Base-by-base conservation (phyloP, 2,329 filamentous ascomycete species). In the Venturia asperata region DNA sequence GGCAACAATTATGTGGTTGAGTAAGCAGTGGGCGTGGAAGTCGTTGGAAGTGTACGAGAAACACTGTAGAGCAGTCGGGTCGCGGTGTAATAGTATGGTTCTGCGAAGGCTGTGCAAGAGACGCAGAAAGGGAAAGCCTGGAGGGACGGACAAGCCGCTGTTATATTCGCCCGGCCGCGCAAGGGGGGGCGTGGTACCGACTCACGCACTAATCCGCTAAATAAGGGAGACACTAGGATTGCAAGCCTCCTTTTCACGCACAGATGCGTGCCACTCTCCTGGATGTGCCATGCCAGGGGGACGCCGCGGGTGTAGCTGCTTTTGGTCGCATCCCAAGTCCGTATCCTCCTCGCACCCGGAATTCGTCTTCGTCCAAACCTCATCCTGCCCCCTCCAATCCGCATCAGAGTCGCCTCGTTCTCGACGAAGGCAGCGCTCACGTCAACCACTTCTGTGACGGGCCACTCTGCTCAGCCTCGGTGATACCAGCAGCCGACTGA, bases 21-120 rank as follows among this genome's bases (percentile, higher is more conserved):
- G 37, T 61, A 61, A 43, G 60, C 60, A 27, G 60, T n/a, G 9
- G 60, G 60, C 27, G 21, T 43, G 15, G 58, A 61, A 61, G 60
- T 27, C 1, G 60, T 61, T 43, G n/a, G 60, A 61, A 61, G 37
- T 42, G 37, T 61, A 19, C 37, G 10, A 9, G n/a, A 15, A 19
- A 41, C n/a, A 43, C 41, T 43, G 34, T 39, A 30, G 0, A 17
- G 37, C 37, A 4, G 13, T 24, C 13, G 21, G 41, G 34, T 42
- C 27, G 42, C 37, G 27, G 52, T 58, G 15, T 4, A 9, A 58
- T 37, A 58, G 27, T 61, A 45, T 61, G 60, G 37, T 42, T 19
- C 60, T 39, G 60, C 60, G 60, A 61, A 34, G 60, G 60, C 60
- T 61, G 60, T 61, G 60, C 60, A 61, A 61, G 60, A 61, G 42